These are phyloP conservation scores for Przewalskia tangutica DNA, from an alignment of 257 asterid genomes.

Conservation along the genomic window DNA sequence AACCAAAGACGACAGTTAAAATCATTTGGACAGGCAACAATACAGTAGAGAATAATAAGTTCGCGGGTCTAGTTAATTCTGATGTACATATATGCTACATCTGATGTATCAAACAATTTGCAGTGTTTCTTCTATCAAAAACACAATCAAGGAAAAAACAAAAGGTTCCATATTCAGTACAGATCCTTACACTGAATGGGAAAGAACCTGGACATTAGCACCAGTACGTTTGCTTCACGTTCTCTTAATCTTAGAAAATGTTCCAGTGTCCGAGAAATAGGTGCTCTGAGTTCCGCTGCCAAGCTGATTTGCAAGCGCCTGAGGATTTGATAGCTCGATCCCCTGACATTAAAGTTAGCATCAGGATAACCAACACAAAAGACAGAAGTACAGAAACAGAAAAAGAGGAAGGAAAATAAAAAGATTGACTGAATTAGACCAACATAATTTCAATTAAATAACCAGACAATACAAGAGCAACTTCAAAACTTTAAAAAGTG, in stretches of 20 bases:
- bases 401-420: not conserved
- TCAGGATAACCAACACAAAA: not conserved
- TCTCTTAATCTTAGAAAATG: constrained; percentile 85
- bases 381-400: not conserved
- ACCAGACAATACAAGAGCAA: not conserved
- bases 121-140: not conserved
- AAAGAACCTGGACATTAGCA: not conserved
- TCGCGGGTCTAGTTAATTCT: not conserved
- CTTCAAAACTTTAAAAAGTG: not conserved
- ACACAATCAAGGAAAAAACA: not conserved
- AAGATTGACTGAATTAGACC: not conserved
- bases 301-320: constrained; percentile 56
- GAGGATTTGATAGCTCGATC: constrained; percentile 91
- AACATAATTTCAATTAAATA: not conserved
- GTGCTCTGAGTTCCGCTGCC: constrained; percentile 92
- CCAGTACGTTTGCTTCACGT: constrained; percentile 14
- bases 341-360: constrained; percentile 41
- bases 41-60: not conserved
- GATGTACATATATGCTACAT: not conserved
- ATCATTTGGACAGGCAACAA: not conserved
- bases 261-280: constrained; percentile 85
- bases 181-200: not conserved
- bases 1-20: not conserved
- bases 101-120: not conserved
- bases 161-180: not conserved